Base-by-base conservation (phyloP, 2,329 filamentous ascomycete genomes). In the Arthrobotrys musiformis region DNA sequence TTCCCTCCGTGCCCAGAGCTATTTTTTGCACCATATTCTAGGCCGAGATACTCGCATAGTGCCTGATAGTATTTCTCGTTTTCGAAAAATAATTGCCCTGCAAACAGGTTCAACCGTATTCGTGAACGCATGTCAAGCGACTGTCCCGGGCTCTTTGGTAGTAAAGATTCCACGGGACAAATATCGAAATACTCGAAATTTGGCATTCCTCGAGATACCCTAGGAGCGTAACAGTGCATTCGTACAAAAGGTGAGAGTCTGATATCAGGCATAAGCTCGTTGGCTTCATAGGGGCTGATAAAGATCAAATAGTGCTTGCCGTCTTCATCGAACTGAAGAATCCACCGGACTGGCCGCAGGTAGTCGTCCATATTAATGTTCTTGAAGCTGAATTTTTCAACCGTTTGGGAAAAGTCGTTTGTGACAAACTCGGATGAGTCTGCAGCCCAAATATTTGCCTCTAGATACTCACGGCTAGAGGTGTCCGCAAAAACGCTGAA, bases 61-160 rank as follows among this genome's bases (percentile, higher is more conserved):
- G 81, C 0, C 81, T 77, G 77, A 92, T 93, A 70, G 91, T 87
- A 0, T 82, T 72, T 46, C 85, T 88, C 0, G 84, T 86, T 0
- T 81, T 82, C 7, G 92, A 84, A 79, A 92, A 93, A 0, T 11
- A 92, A 84, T 70, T 91, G 89, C 0, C 91, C 91, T 0, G 91
- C 85, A 68, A 93, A 92, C 0, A 93, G 82, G 50, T 91, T 90
- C 0, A 93, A 84, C 7, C 77, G 79, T 2, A 82, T 70, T 1
- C 52, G 67, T 19, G 17, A 46, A 5, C 30, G 15, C 1, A 52
- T 1, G 24, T 30, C 30, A 1, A 63, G 30, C 3, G 24, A 13
- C 9, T 7, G 4, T 17, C 19, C 9, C 17, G 24, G 0, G 22
- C n/a, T n/a, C n/a, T n/a, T 5, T 8, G n/a, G 17, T 48, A 22